Conservation (phyloP, 805 yeast genomes). For the Lachancea mirantina region DNA sequence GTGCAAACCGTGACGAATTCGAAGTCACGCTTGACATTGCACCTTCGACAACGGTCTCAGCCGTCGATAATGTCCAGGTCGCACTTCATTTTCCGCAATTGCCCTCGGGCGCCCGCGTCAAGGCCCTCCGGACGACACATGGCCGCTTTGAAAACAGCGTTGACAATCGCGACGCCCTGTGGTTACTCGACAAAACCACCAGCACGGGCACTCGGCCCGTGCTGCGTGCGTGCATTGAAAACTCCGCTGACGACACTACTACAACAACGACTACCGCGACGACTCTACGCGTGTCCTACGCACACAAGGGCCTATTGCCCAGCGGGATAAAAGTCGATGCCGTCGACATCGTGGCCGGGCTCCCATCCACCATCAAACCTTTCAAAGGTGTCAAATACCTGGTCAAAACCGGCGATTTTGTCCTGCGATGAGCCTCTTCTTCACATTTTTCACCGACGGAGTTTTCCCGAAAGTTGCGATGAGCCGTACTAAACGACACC, state of each 20-base stretch:
- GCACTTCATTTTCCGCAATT: conserved; percentile 29
- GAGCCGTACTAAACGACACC: no score
- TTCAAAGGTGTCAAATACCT: conserved; percentile 87
- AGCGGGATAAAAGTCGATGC: conserved; percentile 68
- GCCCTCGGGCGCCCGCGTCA: conserved; percentile 34
- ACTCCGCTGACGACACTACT: conserved; percentile 7
- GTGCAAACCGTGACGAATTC: conserved; percentile 34
- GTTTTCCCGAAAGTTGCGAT: no score
- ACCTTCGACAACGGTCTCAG: conserved; percentile 38
- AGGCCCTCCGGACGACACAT: conserved; percentile 57
- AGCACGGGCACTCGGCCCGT: conserved; percentile 62
- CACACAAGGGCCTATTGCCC: conserved; percentile 61
- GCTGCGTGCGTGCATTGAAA: conserved; percentile 51
- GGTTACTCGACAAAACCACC: conserved; percentile 57
- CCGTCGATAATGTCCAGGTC: conserved; percentile 42
- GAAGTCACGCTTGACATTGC: conserved; percentile 29
- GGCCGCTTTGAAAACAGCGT: conserved; percentile 64
- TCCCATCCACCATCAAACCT: conserved; percentile 42
- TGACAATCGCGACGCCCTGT: conserved; percentile 43
- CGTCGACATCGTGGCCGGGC: conserved; percentile 55
- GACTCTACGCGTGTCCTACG: conserved; percentile 50
- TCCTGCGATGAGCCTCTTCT: conserved; percentile 3
- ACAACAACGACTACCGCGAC: conserved; percentile 18
- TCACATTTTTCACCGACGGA: not conserved
- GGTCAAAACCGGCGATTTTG: conserved; percentile 47